Conservation (phyloP, 192 early-diverging fungal species). For the Kappamyces sp. region DNA sequence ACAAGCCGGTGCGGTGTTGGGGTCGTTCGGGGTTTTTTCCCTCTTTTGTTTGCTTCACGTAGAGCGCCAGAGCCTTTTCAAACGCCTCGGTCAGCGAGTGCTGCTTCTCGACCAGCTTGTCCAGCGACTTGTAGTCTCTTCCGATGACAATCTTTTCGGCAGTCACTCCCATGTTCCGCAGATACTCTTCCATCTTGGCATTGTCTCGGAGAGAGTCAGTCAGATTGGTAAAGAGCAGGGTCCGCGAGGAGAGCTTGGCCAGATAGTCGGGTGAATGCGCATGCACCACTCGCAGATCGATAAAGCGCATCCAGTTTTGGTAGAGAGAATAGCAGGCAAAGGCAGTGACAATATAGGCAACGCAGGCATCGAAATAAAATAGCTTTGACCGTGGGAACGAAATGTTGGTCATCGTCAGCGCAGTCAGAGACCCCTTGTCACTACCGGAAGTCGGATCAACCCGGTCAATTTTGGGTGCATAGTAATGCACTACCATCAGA, state of each 20-base stretch:
- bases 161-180: constrained; percentile 16
- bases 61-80: constrained; percentile 30
- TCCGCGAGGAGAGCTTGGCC: constrained; percentile 19
- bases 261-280: constrained; percentile 23
- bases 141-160: constrained; percentile 30
- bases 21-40: constrained; percentile 31
- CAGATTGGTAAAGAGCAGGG: constrained; percentile 36
- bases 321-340: constrained; percentile 25
- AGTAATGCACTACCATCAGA: constrained; percentile 23
- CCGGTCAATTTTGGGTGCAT: constrained; percentile 18
- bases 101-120: constrained; percentile 32
- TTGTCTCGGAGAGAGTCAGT: constrained; percentile 25
- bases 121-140: constrained; percentile 26
- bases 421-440: constrained; percentile 12
- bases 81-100: constrained; percentile 24
- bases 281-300: constrained; percentile 19
- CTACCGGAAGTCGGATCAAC: constrained; percentile 23
- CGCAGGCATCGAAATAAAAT: constrained; percentile 28
- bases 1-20: constrained; percentile 10
- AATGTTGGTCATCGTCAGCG: constrained; percentile 29
- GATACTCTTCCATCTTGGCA: constrained; percentile 19
- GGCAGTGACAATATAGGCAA: constrained; percentile 28
- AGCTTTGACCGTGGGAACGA: constrained; percentile 14
- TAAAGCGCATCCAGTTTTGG: constrained; percentile 29
- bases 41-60: constrained; percentile 13